Base-by-base conservation (phyloP, 176 grass and related monocot species). In the Rhipidocladum racemiflorum region DNA sequence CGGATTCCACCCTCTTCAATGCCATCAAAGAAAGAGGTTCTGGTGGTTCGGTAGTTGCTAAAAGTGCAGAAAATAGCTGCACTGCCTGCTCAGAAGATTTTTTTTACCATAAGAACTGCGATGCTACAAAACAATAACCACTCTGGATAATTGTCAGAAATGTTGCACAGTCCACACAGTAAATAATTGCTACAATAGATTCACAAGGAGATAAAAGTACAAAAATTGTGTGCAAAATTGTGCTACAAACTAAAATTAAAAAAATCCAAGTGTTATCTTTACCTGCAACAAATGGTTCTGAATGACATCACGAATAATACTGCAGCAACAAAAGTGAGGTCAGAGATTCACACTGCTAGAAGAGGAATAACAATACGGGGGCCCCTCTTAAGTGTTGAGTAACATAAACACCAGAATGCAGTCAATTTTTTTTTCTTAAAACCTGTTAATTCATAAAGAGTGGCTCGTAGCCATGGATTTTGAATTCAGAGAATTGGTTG, bases 281-380 rank as follows among this genome's bases (percentile, higher is more conserved):
- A 97, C 95, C 90, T 97, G 95, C 70, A 97, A 80, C 65, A 97
- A 88, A 88, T 97, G 95, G 65, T 97, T 97, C 80, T 97, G 95
- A 89, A 97, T 92, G 69, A 97, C 94, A 88, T 97, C 95, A 49
- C 92, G 95, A 81, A 97, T 97, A 34, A 97, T 97, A 76, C 95
- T 97, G 95, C 60, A 91, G 36, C 57, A 80, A 81, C 24, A 89
- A 76, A 73, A 77, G 1, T 9, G 2, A 57, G 44, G 62, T 86
- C 64, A 85, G 60, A 80, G 56, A 77, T 25, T 65, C 21, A 14
- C 14, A 85, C 9, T 51, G n/a, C 24, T 8, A 50, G 1, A 64
- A 60, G 32, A 85, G 6, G 30, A 74, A 68, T 45, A 75, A 7
- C 1, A 42, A 35, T 49, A 54, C 24, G 42, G 28, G 42, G 68